A percentile compares a stretch with the other conserved stretches of the same genome.
Evolutionary conservation across 192 early-diverging fungal species (phyloP).

Genomic region (Coemansia asiatica): DNA sequence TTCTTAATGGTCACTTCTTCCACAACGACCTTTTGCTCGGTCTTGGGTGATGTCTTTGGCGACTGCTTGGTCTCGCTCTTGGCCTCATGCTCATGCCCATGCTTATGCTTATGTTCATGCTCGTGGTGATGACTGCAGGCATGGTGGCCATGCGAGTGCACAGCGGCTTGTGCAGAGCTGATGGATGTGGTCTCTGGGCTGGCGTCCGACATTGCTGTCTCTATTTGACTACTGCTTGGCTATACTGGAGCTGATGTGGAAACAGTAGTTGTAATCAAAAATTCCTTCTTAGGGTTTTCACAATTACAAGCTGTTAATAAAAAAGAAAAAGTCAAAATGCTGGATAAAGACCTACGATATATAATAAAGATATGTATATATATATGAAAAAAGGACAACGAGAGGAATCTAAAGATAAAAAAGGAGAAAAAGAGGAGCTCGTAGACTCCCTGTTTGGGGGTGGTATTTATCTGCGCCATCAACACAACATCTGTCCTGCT

Average conservation of each 20-base stretch:
- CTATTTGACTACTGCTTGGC: neutral
- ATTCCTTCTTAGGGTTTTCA: neutral
- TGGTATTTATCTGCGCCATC: neutral
- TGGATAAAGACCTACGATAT: neutral
- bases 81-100: conserved; percentile 12
- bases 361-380: neutral
- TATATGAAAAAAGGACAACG: neutral
- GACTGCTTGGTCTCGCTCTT: conserved; percentile 6
- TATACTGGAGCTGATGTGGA: neutral
- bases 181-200: conserved; percentile 2
- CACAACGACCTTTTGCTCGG: conserved; percentile 5
- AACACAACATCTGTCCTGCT: neutral
- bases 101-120: conserved; percentile 14
- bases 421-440: neutral
- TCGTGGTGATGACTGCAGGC: conserved; percentile 10
- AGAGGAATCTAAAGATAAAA: neutral
- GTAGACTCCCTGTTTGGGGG: neutral
- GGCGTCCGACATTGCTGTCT: conserved; percentile 20
- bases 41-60: conserved; percentile 12
- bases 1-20: conserved; percentile 9
- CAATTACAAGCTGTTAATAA: too few relatives aligned
- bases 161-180: neutral
- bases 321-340: too few relatives aligned
- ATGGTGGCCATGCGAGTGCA: conserved; percentile 17
- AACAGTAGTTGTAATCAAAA: neutral